Conservation (phyloP, 768 basidiomycete genomes). For the Mycena vulgaris region DNA sequence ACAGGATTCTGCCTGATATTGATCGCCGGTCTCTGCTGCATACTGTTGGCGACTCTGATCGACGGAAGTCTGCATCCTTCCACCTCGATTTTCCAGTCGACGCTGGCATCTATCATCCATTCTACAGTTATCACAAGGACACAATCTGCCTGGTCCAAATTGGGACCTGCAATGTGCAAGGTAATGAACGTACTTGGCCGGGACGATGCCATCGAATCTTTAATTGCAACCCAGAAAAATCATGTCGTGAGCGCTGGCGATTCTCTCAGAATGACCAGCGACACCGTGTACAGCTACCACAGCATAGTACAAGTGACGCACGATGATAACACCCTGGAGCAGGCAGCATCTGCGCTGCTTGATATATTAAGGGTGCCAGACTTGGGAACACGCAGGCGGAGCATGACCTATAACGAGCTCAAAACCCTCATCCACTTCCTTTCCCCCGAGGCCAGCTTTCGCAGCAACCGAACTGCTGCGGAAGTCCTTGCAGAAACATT, state of each 20-base stretch:
- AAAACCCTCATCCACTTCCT: slow-evolving; percentile 13
- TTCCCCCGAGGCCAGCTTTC: slow-evolving; percentile 21
- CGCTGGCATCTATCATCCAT: slow-evolving; percentile 13
- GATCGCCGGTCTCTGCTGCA: slow-evolving; percentile 12
- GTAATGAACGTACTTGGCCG: no score
- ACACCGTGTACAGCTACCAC: slow-evolving; percentile 15
- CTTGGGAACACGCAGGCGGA: not conserved
- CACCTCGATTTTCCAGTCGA: slow-evolving; percentile 25
- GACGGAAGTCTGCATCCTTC: slow-evolving; percentile 18
- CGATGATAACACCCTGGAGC: slow-evolving; percentile 36
- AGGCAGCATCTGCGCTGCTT: slow-evolving; percentile 27
- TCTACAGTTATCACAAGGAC: no score
- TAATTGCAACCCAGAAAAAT: no score
- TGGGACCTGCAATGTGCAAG: no score
- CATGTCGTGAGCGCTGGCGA: no score
- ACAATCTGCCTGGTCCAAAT: no score
- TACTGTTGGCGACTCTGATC: not conserved
- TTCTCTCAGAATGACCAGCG: no score
- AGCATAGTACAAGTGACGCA: slow-evolving; percentile 30
- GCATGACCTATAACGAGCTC: not conserved
- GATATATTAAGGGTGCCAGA: slow-evolving; percentile 11
- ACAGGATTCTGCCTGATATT: slow-evolving; percentile 19
- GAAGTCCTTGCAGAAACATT: slow-evolving; percentile 9
- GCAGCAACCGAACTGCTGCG: slow-evolving; percentile 24
- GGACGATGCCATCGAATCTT: no score